phyloP scores from a whole-genome alignment of 1,284 basidiomycete genomes.

The Cystobasidium slooffiae region DNA sequence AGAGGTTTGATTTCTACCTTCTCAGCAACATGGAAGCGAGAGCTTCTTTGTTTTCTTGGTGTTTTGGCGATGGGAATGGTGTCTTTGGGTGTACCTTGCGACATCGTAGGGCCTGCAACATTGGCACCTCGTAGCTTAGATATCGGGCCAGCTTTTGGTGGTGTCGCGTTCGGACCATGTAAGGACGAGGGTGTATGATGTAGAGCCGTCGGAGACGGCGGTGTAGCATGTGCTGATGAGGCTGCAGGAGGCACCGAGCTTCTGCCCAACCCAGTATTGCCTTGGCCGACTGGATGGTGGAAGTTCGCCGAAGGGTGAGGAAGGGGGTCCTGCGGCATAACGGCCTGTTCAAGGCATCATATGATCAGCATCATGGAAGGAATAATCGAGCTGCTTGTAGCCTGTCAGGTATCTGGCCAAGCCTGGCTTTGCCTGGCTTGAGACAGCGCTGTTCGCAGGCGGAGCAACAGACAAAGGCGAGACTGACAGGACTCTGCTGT shows the following conservation, averaged over 20 bases:
- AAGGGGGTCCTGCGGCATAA: conserved; percentile 68
- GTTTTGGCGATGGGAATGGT: conserved; percentile 94
- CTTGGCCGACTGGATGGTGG: conserved; percentile 65
- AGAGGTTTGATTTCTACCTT: conserved; percentile 94
- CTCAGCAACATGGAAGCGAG: conserved; percentile 93
- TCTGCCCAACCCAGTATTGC: conserved; percentile 67
- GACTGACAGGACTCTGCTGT: background rate
- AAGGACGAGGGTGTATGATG: conserved; percentile 42
- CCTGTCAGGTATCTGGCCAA: background rate
- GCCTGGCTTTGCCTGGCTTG: background rate
- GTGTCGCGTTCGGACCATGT: conserved; percentile 50
- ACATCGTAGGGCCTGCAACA: conserved; percentile 44
- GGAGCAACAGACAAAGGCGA: background rate
- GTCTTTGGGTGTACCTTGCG: conserved; percentile 67
- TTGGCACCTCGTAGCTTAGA: conserved; percentile 57
- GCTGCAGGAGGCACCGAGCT: conserved; percentile 59
- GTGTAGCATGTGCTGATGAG: conserved; percentile 55
- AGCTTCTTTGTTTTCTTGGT: conserved; percentile 92
- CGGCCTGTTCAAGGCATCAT: conserved; percentile 55
- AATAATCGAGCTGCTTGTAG: background rate
- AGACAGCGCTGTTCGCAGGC: background rate
- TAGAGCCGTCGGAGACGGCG: conserved; percentile 46
- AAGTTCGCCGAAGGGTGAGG: conserved; percentile 60
- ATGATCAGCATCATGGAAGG: background rate
- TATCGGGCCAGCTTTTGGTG: conserved; percentile 60